A percentile compares a stretch with the other conserved stretches of the same genome.
These are phyloP conservation scores for Chrysoporthe cubensis DNA, from an alignment of 2,329 filamentous ascomycete species.

Conservation along the genomic window DNA sequence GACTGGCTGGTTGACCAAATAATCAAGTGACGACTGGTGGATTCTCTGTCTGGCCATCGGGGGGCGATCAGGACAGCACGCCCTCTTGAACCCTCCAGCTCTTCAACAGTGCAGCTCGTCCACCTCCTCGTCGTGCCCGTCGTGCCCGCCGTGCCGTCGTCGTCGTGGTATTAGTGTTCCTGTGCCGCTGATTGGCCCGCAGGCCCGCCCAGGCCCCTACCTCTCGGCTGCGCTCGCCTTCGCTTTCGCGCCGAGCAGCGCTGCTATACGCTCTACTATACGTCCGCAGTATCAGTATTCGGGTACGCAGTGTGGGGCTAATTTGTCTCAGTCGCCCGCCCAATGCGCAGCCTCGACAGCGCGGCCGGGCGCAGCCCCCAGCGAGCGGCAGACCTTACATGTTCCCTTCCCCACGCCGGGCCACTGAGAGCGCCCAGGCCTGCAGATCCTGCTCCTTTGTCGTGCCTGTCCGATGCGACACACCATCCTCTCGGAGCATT, in stretches of 20 bases:
- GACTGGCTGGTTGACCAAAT: too few relatives aligned
- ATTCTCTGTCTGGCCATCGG: too few relatives aligned
- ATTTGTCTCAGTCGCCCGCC: background rate
- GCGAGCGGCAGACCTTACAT: too few relatives aligned
- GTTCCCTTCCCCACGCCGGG: background rate
- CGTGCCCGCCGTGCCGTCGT: background rate
- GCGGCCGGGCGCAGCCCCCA: background rate
- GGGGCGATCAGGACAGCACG: too few relatives aligned
- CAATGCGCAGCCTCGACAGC: background rate
- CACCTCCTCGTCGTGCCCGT: too few relatives aligned
- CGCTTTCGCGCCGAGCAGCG: background rate
- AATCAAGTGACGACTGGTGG: too few relatives aligned
- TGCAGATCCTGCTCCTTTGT: background rate
- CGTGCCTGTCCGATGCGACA: background rate
- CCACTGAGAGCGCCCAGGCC: background rate
- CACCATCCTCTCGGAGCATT: background rate
- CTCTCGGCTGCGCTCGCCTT: background rate
- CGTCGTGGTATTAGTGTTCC: slow-evolving; percentile 1
- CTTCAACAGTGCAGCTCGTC: too few relatives aligned
- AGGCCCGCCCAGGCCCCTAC: background rate
- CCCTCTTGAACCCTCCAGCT: too few relatives aligned
- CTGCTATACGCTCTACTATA: too few relatives aligned
- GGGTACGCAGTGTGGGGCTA: background rate
- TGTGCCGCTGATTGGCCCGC: background rate
- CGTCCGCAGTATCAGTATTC: too few relatives aligned